Percentiles rank a stretch among this genome's conserved stretches.
Conservation (phyloP, 148 eudicot species). For the Rhododendron molle region DNA sequence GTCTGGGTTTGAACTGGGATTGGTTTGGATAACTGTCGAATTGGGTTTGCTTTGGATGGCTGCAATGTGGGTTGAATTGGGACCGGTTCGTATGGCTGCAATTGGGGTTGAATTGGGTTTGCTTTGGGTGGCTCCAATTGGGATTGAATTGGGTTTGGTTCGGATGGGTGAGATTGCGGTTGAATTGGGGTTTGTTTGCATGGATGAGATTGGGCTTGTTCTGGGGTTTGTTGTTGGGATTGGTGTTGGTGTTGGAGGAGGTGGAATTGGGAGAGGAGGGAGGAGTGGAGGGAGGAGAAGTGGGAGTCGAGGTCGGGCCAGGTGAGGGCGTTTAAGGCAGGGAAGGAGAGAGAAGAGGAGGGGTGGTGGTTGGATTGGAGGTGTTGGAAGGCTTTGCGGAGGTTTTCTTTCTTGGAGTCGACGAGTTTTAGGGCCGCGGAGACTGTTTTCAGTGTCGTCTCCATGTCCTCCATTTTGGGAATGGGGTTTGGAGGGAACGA, state of each 20-base stretch:
- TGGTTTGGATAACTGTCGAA: not conserved
- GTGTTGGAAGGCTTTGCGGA: slow-evolving; percentile 37
- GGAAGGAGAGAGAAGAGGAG: slow-evolving; percentile 20
- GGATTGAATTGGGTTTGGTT: not conserved
- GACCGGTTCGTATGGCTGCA: not conserved
- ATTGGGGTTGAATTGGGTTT: not conserved
- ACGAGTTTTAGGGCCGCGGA: slow-evolving; percentile 28
- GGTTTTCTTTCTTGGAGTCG: slow-evolving; percentile 31
- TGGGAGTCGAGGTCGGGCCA: slow-evolving; percentile 14
- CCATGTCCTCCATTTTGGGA: slow-evolving; percentile 3
- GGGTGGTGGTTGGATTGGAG: slow-evolving; percentile 27
- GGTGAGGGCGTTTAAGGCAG: slow-evolving; percentile 15
- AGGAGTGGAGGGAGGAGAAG: slow-evolving; percentile 32
- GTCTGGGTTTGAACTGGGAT: not conserved
- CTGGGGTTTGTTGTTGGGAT: not conserved
- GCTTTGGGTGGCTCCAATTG: not conserved
- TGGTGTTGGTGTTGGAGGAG: slow-evolving; percentile 15
- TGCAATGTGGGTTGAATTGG: not conserved
- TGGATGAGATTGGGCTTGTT: not conserved
- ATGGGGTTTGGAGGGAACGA: no score
- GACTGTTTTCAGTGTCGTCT: slow-evolving; percentile 24
- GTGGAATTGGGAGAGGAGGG: slow-evolving; percentile 19
- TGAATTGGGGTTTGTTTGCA: no score
- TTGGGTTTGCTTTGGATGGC: not conserved
- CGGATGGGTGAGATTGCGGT: no score